Evolutionary conservation across 768 basidiomycete genomes (phyloP).

Genomic region (Rubroboletus pulcherrimus): DNA sequence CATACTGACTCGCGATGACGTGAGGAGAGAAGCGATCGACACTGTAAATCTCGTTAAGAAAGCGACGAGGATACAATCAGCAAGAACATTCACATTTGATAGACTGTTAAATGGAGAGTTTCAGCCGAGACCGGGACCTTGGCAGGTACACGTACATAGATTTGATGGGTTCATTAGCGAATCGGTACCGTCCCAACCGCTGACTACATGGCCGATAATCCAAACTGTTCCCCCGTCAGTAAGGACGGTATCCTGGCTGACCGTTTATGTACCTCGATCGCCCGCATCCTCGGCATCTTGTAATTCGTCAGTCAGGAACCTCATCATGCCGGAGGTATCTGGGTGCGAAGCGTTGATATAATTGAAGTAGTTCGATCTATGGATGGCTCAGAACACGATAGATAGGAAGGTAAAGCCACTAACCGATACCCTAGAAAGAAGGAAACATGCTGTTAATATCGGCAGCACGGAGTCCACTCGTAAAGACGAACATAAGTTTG

Average conservation of each 20-base stretch:
- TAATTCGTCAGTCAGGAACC: constrained; percentile 73
- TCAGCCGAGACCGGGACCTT: constrained; percentile 1
- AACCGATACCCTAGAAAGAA: constrained; percentile 32
- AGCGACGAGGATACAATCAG: not conserved
- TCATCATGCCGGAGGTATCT: constrained; percentile 72
- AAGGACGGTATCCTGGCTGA: not conserved
- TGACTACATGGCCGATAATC: constrained; percentile 55
- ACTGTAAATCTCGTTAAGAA: constrained; percentile 30
- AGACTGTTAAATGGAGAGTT: constrained; percentile 30
- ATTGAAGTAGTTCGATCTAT: constrained; percentile 67
- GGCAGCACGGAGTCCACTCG: not conserved
- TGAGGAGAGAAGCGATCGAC: constrained; percentile 76
- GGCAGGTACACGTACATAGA: constrained; percentile 49
- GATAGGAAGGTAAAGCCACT: constrained; percentile 3
- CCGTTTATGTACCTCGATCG: constrained; percentile 51
- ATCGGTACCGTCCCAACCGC: constrained; percentile 72
- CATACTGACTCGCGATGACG: constrained; percentile 65
- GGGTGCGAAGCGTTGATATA: constrained; percentile 70
- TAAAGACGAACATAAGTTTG: constrained; percentile 60
- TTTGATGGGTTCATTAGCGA: constrained; percentile 61
- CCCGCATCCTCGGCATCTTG: constrained; percentile 76
- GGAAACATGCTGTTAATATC: not conserved
- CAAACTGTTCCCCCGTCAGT: constrained; percentile 35
- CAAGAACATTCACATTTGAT: constrained; percentile 40
- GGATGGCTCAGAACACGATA: constrained; percentile 2